Conservation (phyloP, 1,284 basidiomycete genomes). For the Thelephora terrestris region DNA sequence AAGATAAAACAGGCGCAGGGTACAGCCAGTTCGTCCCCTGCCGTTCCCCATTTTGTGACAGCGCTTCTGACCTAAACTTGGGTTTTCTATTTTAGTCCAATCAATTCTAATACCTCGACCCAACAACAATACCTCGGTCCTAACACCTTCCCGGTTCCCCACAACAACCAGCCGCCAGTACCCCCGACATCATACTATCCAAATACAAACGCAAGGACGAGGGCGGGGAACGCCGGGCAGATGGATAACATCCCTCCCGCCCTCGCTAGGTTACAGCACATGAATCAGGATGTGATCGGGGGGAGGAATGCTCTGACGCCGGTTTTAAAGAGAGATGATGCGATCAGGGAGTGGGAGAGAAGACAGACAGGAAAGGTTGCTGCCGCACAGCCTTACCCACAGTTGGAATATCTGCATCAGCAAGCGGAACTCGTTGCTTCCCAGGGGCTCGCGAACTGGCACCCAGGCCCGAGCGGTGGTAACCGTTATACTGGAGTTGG, state of each 20-base stretch:
- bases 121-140: neutral
- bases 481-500: slow-evolving; percentile 27
- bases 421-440: slow-evolving; percentile 78
- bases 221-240: slow-evolving; percentile 83
- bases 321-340: slow-evolving; percentile 83
- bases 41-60: neutral
- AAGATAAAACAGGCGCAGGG: neutral
- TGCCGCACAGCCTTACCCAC: slow-evolving; percentile 68
- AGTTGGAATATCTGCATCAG: slow-evolving; percentile 83
- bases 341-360: slow-evolving; percentile 84
- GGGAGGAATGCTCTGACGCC: slow-evolving; percentile 80
- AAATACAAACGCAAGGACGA: slow-evolving; percentile 42
- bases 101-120: neutral
- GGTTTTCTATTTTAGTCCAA: neutral
- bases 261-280: slow-evolving; percentile 77
- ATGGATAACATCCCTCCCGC: slow-evolving; percentile 90
- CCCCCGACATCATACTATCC: slow-evolving; percentile 65
- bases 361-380: slow-evolving; percentile 60
- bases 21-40: neutral
- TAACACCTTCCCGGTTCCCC: slow-evolving; percentile 14
- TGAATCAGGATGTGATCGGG: slow-evolving; percentile 78
- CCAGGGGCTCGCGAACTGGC: slow-evolving; percentile 48
- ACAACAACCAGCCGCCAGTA: slow-evolving; percentile 40
- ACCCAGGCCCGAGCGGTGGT: slow-evolving; percentile 17
- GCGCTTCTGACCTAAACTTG: neutral